These are phyloP conservation scores for Aspergillus texensis DNA, from an alignment of 2,329 filamentous ascomycete species.

Conservation along the genomic window DNA sequence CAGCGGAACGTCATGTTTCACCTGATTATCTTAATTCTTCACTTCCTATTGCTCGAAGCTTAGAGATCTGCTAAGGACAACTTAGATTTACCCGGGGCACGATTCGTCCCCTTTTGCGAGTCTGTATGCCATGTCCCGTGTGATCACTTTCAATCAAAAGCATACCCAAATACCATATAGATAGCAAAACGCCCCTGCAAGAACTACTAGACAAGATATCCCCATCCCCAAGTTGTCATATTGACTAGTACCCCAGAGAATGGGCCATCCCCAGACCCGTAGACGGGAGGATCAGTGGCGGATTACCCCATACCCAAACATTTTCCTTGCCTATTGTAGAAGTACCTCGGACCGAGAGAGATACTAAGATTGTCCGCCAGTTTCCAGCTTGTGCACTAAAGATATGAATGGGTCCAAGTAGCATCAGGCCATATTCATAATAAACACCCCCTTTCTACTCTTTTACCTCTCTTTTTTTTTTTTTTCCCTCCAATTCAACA, in stretches of 20 bases:
- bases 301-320: conserved; percentile 1
- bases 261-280: conserved; percentile 2
- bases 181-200: not conserved
- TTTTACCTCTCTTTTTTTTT: not conserved
- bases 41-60: not conserved
- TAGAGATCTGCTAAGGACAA: not conserved
- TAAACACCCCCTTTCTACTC: not conserved
- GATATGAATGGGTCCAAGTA: not conserved
- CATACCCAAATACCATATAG: not conserved
- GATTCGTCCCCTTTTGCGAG: too few relatives aligned
- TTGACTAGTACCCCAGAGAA: not conserved
- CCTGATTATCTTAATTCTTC: not conserved
- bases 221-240: not conserved
- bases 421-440: not conserved
- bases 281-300: conserved; percentile 2
- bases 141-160: not conserved
- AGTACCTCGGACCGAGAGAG: conserved; percentile 18
- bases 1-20: conserved; percentile 14
- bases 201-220: not conserved
- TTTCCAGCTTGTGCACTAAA: not conserved
- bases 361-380: not conserved
- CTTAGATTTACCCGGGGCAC: not conserved
- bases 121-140: not conserved
- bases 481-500: not conserved
- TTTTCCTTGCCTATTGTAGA: conserved; percentile 5